Base-by-base conservation (phyloP, 106 monocot genomes). In the Ottelia alismoides region DNA sequence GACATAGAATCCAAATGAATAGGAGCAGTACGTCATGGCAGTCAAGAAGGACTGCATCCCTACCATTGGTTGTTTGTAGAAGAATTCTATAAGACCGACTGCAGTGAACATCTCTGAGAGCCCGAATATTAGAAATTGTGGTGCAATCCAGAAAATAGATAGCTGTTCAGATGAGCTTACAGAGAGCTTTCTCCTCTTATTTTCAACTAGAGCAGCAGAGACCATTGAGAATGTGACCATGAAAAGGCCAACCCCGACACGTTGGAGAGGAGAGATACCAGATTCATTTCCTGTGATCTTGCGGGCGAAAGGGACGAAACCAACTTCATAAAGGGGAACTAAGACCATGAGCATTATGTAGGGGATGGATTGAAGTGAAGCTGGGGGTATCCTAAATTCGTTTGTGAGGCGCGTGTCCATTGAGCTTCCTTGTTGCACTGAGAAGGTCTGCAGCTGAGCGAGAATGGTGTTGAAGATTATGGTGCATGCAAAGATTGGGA, bases 31-130 rank as follows among this genome's bases (percentile, higher is more conserved):
- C n/a, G n/a, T n/a, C n/a, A n/a, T n/a, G n/a, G n/a, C n/a, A n/a
- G n/a, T n/a, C n/a, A 87, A 51, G 30, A 82, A 87, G 0, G 82
- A 65, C 53, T 78, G 87, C 87, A 87, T 87, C 1, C 87, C 87
- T 0, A 53, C 72, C 48, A 78, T 31, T 0, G 81, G 75, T 62
- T 83, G 83, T 62, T 67, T 83, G 74, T 83, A 83, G 64, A 83
- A 83, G 74, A 83, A 83, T 61, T 83, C 83, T 11, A 83, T 78
- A 11, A 83, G 74, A 4, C 83, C 83, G 11, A 83, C 83, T 0
- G 83, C 83, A 1, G 83, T 83, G 47, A 83, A 83, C 83, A 83
- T 83, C 60, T 83, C 83, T 0, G 83, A 83, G 1, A 83, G 1
- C 16, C 83, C 83, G 10, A 83, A 83, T 6, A 83, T 64, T 0